Conservation (phyloP, 148 eudicot genomes). For the Silene conica region DNA sequence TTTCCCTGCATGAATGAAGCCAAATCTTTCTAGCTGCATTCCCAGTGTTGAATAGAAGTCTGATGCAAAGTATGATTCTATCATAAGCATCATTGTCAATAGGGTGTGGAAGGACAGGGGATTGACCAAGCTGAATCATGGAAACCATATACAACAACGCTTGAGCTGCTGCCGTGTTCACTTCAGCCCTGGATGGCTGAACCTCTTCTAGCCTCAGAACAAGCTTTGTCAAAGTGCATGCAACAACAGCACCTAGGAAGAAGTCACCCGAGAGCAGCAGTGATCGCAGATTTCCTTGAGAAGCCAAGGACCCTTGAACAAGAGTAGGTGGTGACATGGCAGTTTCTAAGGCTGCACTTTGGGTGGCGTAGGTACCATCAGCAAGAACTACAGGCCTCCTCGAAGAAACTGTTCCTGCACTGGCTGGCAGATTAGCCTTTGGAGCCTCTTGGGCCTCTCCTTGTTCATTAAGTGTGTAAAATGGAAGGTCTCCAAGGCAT, state of each 20-base stretch:
- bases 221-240: conserved; percentile 77
- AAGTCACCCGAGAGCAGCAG: conserved; percentile 81
- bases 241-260: conserved; percentile 86
- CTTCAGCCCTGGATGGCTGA: conserved; percentile 79
- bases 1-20: conserved; percentile 84
- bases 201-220: conserved; percentile 86
- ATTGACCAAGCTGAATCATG: conserved; percentile 83
- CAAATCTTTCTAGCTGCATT: conserved; percentile 72
- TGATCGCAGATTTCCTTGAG: conserved; percentile 79
- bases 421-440: conserved; percentile 56
- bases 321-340: conserved; percentile 68
- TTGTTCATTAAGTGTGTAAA: conserved; percentile 66
- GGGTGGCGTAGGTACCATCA: conserved; percentile 96
- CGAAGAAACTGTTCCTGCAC: conserved; percentile 63
- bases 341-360: conserved; percentile 92
- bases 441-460: conserved; percentile 65
- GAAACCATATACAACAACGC: conserved; percentile 70
- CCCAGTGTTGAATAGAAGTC: conserved; percentile 72
- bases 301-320: conserved; percentile 62
- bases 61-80: conserved; percentile 73
- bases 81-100: conserved; percentile 88
- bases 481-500: conserved; percentile 90
- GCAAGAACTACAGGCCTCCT: conserved; percentile 93
- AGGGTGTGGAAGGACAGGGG: conserved; percentile 85
- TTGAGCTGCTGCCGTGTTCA: conserved; percentile 57